A percentile compares a stretch with the other conserved stretches of the same genome.
phyloP scores from a whole-genome alignment of 108 stramenopile species.

The Discostella stelligeroides region DNA sequence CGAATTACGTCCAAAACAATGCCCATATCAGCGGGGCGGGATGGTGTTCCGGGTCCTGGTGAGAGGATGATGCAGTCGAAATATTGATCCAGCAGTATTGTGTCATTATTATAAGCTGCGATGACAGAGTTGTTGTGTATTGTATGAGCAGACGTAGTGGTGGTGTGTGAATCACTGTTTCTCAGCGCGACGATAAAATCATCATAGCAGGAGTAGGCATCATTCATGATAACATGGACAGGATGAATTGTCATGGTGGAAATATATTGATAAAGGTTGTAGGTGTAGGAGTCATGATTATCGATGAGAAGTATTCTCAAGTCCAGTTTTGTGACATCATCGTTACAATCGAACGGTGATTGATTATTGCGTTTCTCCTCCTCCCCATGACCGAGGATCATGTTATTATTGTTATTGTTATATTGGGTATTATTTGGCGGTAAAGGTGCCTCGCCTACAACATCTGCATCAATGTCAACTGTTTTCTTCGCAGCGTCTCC shows the following conservation, averaged over 20 bases:
- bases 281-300: conserved; percentile 97
- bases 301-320: conserved; percentile 85
- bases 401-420: background rate
- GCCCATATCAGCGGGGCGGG: conserved; percentile 69
- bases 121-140: background rate
- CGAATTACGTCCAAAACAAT: conserved; percentile 61
- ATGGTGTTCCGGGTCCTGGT: conserved; percentile 91
- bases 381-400: too few relatives aligned
- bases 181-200: conserved; percentile 26
- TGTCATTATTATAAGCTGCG: background rate
- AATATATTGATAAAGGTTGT: conserved; percentile 90
- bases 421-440: too few relatives aligned
- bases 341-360: background rate
- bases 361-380: background rate
- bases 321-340: conserved; percentile 45
- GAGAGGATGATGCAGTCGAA: conserved; percentile 85
- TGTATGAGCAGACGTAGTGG: background rate
- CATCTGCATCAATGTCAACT: too few relatives aligned
- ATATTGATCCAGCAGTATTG: conserved; percentile 4
- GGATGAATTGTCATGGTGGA: conserved; percentile 70
- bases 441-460: background rate
- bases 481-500: background rate
- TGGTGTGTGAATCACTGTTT: background rate
- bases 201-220: conserved; percentile 55
- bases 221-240: conserved; percentile 84